Percentiles rank a stretch among this genome's conserved stretches.
Evolutionary conservation across 1,139 yeast species (phyloP).

Genomic region (Trichomonascaceae sp.): DNA sequence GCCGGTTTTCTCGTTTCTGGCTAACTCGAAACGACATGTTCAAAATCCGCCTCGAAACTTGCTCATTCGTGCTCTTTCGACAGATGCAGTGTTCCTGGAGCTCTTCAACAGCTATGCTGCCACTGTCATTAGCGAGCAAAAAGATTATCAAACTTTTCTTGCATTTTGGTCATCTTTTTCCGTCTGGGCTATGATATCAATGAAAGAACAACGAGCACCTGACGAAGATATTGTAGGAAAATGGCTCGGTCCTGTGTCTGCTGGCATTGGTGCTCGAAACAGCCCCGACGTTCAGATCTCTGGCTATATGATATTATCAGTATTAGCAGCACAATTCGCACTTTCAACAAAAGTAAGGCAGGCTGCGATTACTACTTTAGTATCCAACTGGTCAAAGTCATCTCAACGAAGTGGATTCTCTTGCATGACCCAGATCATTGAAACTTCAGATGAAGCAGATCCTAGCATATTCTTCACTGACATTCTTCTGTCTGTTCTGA

Average conservation of each 20-base stretch:
- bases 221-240: slow-evolving; percentile 37
- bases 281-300: slow-evolving; percentile 70
- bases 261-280: slow-evolving; percentile 25
- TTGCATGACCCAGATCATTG: slow-evolving; percentile 34
- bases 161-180: slow-evolving; percentile 73
- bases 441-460: slow-evolving; percentile 14
- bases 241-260: slow-evolving; percentile 42
- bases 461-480: slow-evolving; percentile 9
- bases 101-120: slow-evolving; percentile 57
- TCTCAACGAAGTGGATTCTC: slow-evolving; percentile 33
- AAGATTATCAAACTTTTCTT: slow-evolving; percentile 56
- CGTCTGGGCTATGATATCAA: slow-evolving; percentile 56
- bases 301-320: slow-evolving; percentile 75
- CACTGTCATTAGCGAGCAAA: slow-evolving; percentile 38
- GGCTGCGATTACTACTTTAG: slow-evolving; percentile 67
- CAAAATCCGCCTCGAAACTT: slow-evolving; percentile 63
- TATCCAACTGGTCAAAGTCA: slow-evolving; percentile 40
- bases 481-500: slow-evolving; percentile 21
- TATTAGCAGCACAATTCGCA: slow-evolving; percentile 66
- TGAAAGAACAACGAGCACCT: slow-evolving; percentile 33
- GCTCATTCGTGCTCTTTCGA: slow-evolving; percentile 60
- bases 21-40: slow-evolving; percentile 59
- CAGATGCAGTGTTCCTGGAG: slow-evolving; percentile 61
- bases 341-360: slow-evolving; percentile 55
- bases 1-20: slow-evolving; percentile 64